A percentile compares a stretch with the other conserved stretches of the same genome.
phyloP scores from a whole-genome alignment of 352 stramenopile genomes.

The Phytophthora pseudosyringae region DNA sequence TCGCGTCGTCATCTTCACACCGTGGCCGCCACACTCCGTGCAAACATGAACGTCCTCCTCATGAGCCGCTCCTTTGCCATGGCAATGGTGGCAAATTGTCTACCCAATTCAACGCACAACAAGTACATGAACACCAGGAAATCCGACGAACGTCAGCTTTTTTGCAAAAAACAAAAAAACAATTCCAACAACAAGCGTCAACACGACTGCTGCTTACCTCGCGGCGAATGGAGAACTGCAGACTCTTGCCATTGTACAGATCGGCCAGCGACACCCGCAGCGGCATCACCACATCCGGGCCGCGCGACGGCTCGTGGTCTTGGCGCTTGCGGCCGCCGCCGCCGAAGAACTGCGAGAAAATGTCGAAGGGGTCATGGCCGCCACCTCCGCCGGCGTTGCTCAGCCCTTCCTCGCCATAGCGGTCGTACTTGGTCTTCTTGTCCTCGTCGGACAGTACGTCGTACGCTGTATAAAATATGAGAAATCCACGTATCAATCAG shows the following conservation, averaged over 20 bases:
- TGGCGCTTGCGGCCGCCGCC: constrained; percentile 46
- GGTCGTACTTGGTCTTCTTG: constrained; percentile 90
- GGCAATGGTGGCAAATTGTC: constrained; percentile 94
- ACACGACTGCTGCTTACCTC: constrained; percentile 35
- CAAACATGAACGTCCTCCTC: constrained; percentile 92
- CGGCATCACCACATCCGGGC: constrained; percentile 85
- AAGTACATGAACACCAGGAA: constrained; percentile 1
- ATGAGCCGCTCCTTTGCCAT: constrained; percentile 89
- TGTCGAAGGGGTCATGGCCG: constrained; percentile 76
- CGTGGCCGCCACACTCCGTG: constrained; percentile 94
- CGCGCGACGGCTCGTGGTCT: constrained; percentile 64
- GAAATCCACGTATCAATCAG: too few relatives aligned
- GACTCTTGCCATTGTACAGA: constrained; percentile 95
- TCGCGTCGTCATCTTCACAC: constrained; percentile 90
- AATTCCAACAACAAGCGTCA: too few relatives aligned
- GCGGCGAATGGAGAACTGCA: constrained; percentile 95
- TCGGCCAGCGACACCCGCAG: constrained; percentile 95
- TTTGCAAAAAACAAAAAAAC: too few relatives aligned
- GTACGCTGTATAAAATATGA: constrained; percentile 68
- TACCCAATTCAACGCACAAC: constrained; percentile 40
- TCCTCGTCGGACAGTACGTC: constrained; percentile 92
- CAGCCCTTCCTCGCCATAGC: constrained; percentile 91
- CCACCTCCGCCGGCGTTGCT: constrained; percentile 54
- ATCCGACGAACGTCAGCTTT: too few relatives aligned
- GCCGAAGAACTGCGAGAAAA: constrained; percentile 85